phyloP scores from a whole-genome alignment of 1,284 basidiomycete genomes.

The Ganoderma leucocontextum region DNA sequence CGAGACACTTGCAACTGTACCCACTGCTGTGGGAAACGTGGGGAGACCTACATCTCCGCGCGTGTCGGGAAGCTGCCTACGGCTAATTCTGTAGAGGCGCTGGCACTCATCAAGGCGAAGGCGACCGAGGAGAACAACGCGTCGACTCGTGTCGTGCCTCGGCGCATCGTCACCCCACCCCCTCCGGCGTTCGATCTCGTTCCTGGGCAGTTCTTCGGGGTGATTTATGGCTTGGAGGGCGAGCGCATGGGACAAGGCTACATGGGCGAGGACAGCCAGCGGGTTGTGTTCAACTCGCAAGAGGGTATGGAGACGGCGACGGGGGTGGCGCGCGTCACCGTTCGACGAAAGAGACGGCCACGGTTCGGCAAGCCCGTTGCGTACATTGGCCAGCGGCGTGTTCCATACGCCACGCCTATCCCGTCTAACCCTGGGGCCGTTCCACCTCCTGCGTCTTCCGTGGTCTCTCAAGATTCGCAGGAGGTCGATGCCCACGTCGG shows the following conservation, averaged over 20 bases:
- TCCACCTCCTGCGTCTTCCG: background rate
- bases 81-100: conserved; percentile 21
- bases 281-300: conserved; percentile 10
- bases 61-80: conserved; percentile 27
- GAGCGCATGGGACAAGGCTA: conserved; percentile 35
- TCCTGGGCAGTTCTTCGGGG: conserved; percentile 32
- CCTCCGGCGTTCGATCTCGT: conserved; percentile 16
- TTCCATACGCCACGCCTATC: background rate
- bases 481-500: background rate
- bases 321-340: background rate
- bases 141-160: background rate
- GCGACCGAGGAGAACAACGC: conserved; percentile 1
- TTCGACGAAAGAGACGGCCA: background rate
- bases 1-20: conserved; percentile 39
- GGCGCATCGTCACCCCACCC: conserved; percentile 2
- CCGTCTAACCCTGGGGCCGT: background rate
- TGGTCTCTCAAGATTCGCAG: background rate
- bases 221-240: conserved; percentile 33
- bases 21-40: conserved; percentile 34
- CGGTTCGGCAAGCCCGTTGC: conserved; percentile 16
- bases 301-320: background rate
- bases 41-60: conserved; percentile 38
- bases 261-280: conserved; percentile 27
- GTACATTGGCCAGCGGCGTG: conserved; percentile 24
- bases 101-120: background rate